Conservation (phyloP, 495 filamentous ascomycete species). For the Apiosordaria backusii region DNA sequence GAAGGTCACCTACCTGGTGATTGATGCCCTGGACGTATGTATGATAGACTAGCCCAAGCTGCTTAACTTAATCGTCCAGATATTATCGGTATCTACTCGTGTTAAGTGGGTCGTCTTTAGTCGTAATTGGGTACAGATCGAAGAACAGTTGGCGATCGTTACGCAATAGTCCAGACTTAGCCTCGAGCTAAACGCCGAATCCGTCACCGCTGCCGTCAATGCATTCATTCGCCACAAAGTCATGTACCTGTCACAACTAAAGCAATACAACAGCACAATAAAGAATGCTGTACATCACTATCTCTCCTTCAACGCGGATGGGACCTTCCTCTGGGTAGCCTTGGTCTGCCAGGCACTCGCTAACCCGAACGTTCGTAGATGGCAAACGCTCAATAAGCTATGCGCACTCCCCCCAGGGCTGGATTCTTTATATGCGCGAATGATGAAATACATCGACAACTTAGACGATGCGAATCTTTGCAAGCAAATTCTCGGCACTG, state of each 20-base stretch:
- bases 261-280: constrained; percentile 9
- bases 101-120: constrained; percentile 42
- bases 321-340: too few relatives aligned
- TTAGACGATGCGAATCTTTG: too few relatives aligned
- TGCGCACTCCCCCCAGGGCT: constrained; percentile 23
- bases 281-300: background rate
- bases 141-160: constrained; percentile 26
- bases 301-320: constrained; percentile 17
- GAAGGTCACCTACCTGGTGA: constrained; percentile 30
- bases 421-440: background rate
- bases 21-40: constrained; percentile 54
- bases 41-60: constrained; percentile 25
- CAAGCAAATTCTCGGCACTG: too few relatives aligned
- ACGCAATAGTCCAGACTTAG: constrained; percentile 21
- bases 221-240: constrained; percentile 38
- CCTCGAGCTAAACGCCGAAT: constrained; percentile 32
- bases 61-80: constrained; percentile 32
- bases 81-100: constrained; percentile 9
- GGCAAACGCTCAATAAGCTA: constrained; percentile 14
- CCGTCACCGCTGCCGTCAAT: constrained; percentile 23
- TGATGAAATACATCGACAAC: too few relatives aligned
- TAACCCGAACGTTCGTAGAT: background rate
- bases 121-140: constrained; percentile 25
- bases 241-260: background rate
- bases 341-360: constrained; percentile 26